Conservation (phyloP, 495 filamentous ascomycete genomes). For the Neurospora intermedia region DNA sequence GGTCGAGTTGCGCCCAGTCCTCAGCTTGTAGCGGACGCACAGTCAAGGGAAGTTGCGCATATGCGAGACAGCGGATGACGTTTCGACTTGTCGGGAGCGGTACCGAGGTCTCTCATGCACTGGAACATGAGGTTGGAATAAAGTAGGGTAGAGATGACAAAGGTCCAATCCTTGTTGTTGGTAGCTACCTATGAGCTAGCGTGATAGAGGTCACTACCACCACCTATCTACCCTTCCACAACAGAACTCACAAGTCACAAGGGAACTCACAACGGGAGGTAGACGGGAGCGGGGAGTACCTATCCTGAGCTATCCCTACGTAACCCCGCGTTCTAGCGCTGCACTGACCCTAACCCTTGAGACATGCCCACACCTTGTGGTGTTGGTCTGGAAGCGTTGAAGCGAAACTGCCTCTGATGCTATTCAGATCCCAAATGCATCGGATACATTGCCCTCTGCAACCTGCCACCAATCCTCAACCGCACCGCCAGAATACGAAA, state of each 20-base stretch:
- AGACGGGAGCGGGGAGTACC: no score
- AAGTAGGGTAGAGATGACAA: background rate
- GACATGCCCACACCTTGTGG: background rate
- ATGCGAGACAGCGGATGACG: background rate
- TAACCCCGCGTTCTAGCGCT: no score
- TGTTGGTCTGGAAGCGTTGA: no score
- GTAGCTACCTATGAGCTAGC: background rate
- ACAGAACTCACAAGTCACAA: no score
- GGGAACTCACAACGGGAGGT: no score
- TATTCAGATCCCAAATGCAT: no score
- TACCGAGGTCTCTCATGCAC: background rate
- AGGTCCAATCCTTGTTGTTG: background rate
- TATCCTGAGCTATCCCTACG: no score
- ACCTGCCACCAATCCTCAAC: no score
- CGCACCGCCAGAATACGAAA: no score
- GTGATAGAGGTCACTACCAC: background rate
- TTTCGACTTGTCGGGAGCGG: background rate
- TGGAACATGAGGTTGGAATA: background rate
- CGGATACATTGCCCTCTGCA: no score
- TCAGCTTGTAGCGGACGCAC: background rate
- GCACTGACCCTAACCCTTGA: background rate
- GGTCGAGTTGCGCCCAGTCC: background rate
- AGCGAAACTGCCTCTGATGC: no score
- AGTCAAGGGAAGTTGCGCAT: background rate
- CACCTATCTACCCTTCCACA: background rate